A percentile compares a stretch with the other conserved stretches of the same genome.
Evolutionary conservation across 2,329 filamentous ascomycete genomes (phyloP).

Genomic region (Madurella fahalii): DNA sequence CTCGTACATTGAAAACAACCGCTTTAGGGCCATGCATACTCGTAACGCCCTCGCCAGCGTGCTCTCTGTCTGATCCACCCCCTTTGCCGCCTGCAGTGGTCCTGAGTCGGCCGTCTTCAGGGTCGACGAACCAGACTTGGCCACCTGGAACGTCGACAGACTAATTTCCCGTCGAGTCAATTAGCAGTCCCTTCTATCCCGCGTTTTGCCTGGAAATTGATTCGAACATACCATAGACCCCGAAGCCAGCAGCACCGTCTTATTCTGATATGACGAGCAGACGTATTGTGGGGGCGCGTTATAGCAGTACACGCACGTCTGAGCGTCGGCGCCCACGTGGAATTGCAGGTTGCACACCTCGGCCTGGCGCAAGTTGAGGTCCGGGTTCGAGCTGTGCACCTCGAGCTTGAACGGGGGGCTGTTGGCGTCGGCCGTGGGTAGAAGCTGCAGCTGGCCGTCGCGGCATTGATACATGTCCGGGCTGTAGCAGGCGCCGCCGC

Average conservation of each 20-base stretch:
- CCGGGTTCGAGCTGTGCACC: neutral
- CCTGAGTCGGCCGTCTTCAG: neutral
- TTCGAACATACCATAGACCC: constrained; percentile 1
- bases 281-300: constrained; percentile 1
- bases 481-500: constrained; percentile 28
- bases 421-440: neutral
- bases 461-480: constrained; percentile 26
- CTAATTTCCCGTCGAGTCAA: neutral
- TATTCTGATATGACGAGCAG: constrained; percentile 1
- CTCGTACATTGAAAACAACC: neutral
- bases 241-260: constrained; percentile 1
- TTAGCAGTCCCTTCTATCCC: neutral
- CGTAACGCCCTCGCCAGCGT: neutral
- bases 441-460: constrained; percentile 1
- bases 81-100: constrained; percentile 1
- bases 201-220: neutral
- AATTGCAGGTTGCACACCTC: constrained; percentile 1
- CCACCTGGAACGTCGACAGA: constrained; percentile 2
- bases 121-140: constrained; percentile 5
- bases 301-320: constrained; percentile 4
- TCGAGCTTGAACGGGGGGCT: constrained; percentile 1
- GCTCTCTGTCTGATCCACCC: neutral
- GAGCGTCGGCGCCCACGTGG: neutral
- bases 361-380: neutral
- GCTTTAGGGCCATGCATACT: neutral